Evolutionary conservation across 2,329 filamentous ascomycete genomes (phyloP), one percentile per base, ranked within the genome.

Genomic region (Aspergillus pseudoviridinutans): DNA sequence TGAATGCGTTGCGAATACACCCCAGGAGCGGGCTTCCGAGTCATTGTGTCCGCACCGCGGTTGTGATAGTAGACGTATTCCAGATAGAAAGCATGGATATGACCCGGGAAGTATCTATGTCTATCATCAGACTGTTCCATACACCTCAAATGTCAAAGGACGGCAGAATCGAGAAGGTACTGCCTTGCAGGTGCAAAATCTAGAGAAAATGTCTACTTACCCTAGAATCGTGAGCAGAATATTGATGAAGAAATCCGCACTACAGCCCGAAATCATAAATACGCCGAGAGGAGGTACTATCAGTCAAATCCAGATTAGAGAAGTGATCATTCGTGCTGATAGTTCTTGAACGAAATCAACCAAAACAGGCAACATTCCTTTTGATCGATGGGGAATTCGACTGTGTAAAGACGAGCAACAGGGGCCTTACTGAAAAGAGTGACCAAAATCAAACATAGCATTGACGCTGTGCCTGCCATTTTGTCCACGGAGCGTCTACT

Each of bases 61-160:
- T 88, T 87, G 67, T 90, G 84, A 73, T 88, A 93, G 78, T 92
- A 96, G 61, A 95, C 80, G 71, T 92, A 95, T 74, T 92, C 86
- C 60, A 91, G 64, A 71, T 92, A 94, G 73, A 92, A 92, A 47
- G 89, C 89, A 71, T 92, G 87, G 46, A 93, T 83, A 64, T 91
- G 87, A 7, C 90, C 91, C 0, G 90, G 90, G 52, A 94, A 75
- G 72, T 87, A 90, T n/a, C 84, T 85, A 53, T 29, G 7, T 28
- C 38, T n/a, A 12, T 50, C 22, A 28, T 35, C 35, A 32, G 7
- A 42, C n/a, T 47, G 20, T 7, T 17, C 14, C 14, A 17, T 38
- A 17, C 14, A 5, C 14, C 14, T 38, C 32, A 17, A 0, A 17
- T 17, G 32, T 17, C 5, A 1, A 35, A 17, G 14, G 14, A 17